Evolutionary conservation across 768 basidiomycete genomes (phyloP), one percentile per base, ranked within the genome.

Genomic region (Albatrellus ellisii): DNA sequence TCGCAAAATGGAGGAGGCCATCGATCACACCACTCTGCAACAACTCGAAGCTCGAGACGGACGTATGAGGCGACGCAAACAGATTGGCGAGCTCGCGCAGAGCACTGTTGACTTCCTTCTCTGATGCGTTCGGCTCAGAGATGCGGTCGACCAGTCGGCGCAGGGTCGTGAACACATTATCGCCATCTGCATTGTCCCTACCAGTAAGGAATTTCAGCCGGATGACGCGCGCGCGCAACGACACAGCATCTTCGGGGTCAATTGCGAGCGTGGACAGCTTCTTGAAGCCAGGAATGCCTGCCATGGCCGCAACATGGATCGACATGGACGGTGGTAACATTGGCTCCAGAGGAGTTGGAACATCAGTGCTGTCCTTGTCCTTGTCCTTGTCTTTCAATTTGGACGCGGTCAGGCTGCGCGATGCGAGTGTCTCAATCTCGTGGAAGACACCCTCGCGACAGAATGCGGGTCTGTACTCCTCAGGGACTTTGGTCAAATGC

Each of bases 391-490:
- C 71, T 47, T 77, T 81, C 6, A 66, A 42, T 52, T 71, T 76
- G 11, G 66, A 52, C 0, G 75, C 66, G 4, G 70, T 64, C 26
- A 94, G 64, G 6, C 70, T 55, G 38, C 80, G 73, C 10, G 69
- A 69, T 6, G 89, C 81, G 22, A 92, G 63, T 7, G 65, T 58
- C 50, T 91, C 90, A 27, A 99, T 78, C 58, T 98, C 95, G 59
- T 97, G 86, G 59, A 95, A 79, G 22, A 98, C 95, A 7, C 95
- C 95, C 62, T 99, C 94, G 22, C 92, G 72, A 17, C 87, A 77
- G 70, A 98, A 90, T 0, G 82, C 78, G 14, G 88, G 83, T 54
- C 77, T 79, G 61, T 95, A 98, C 39, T 88, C 71, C 10, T 75
- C 65, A 7, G 88, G 81, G 33, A 90, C 69, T 60, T 95, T 98